Base-by-base conservation (phyloP, 2,329 filamentous ascomycete species). In the Helicocarpus griseus region DNA sequence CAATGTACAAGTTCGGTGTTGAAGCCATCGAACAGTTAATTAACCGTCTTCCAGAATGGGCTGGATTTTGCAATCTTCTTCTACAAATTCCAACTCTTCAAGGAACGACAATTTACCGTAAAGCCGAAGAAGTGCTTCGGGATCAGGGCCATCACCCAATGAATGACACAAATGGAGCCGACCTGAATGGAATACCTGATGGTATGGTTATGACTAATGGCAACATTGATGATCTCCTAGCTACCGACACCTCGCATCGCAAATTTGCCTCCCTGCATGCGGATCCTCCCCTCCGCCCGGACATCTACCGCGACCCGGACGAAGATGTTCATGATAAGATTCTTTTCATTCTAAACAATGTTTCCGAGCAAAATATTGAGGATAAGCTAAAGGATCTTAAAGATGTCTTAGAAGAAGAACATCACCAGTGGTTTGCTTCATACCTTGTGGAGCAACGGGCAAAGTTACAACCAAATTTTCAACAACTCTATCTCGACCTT, bases 1-100 rank as follows among this genome's bases (percentile, higher is more conserved):
- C 88, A 1, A 97, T 98, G 93, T 97, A 93, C 74, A 95, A 96
- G 62, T 98, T 98, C 65, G 93, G 94, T 9, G 78, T 98, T 11
- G 93, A 98, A 66, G 93, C 93, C 14, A 78, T 98, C 54, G 85
- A 96, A 65, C 89, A 97, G 67, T 80, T 97, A 50, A 83, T 89
- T 51, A 78, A 81, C 36, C 82, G 93, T 38, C 81, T 98, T 46
- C 78, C 82, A 4, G 93, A 98, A 64, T 98, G 93, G 93, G 89
- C 89, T n/a, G 87, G 87, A 1, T 94, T 96, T 61, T 97, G 91
- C 66, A 84, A 86, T 55, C 82, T 93, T 55, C 78, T 98, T 5
- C 71, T 94, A 21, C 84, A 88, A 55, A 89, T 95, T 36, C 84
- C 86, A 0, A 86, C 82, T 38, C 77, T 98, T 19, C 86, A 87